Evolutionary conservation across 2,329 filamentous ascomycete species (phyloP).

Genomic region (Sporothrix sp.): DNA sequence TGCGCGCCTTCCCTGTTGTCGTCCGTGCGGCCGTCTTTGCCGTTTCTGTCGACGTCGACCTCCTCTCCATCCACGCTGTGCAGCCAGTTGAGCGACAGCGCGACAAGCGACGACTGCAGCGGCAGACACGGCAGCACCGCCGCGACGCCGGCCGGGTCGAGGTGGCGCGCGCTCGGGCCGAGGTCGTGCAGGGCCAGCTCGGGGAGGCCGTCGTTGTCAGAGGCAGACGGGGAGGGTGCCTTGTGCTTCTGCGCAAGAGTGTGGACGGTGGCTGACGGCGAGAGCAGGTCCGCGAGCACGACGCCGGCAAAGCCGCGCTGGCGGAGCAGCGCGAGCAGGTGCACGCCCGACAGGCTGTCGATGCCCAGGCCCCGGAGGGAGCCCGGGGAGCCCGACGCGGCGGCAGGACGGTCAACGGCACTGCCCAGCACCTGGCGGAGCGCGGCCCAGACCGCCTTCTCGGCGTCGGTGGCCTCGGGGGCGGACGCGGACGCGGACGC

Average conservation of each 20-base stretch:
- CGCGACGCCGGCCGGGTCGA: not conserved
- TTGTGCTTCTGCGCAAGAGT: not conserved
- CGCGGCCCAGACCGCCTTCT: not conserved
- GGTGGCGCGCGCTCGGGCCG: conserved; percentile 7
- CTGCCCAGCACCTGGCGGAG: conserved; percentile 1
- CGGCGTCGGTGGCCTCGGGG: not conserved
- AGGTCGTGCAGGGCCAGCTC: conserved; percentile 5
- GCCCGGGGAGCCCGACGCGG: not conserved
- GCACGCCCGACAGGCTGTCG: conserved; percentile 18
- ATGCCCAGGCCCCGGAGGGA: conserved; percentile 15
- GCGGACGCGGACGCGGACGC: no score
- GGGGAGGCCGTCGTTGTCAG: no score
- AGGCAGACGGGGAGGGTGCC: not conserved
- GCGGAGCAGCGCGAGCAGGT: conserved; percentile 16
- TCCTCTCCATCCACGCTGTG: not conserved
- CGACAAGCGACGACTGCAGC: conserved; percentile 15
- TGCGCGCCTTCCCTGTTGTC: no score
- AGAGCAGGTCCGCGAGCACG: conserved; percentile 10
- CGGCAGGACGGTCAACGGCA: not conserved
- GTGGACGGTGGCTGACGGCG: not conserved
- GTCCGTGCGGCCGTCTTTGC: no score
- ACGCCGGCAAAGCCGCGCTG: conserved; percentile 14
- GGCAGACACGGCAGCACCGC: conserved; percentile 17
- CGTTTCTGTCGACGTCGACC: no score
- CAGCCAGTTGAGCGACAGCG: conserved; percentile 15